A percentile compares a stretch with the other conserved stretches of the same genome.
Conservation (phyloP, 176 grass and related monocot genomes). For the Phoenix dactylifera region DNA sequence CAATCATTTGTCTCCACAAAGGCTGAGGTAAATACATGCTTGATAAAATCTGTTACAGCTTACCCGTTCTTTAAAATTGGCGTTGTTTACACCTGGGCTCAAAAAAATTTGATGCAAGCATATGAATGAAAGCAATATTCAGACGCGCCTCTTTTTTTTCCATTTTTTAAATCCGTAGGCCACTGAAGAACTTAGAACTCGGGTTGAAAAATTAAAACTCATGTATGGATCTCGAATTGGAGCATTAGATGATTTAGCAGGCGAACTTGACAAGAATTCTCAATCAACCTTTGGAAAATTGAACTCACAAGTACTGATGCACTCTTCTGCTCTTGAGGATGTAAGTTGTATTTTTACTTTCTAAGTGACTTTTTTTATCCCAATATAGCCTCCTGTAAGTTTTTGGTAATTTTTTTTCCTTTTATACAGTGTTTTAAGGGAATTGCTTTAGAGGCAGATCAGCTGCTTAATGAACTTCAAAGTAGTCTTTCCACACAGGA, state of each 20-base stretch:
- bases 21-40: slow-evolving; percentile 43
- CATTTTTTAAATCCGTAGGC: slow-evolving; percentile 33
- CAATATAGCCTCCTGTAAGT: too few relatives aligned
- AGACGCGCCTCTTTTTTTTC: slow-evolving; percentile 5
- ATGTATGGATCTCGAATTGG: slow-evolving; percentile 76
- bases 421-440: slow-evolving; percentile 79
- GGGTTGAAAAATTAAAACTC: slow-evolving; percentile 57
- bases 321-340: slow-evolving; percentile 70
- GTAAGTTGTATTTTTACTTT: slow-evolving; percentile 30
- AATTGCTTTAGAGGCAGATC: slow-evolving; percentile 79
- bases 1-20: slow-evolving; percentile 91
- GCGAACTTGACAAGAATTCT: slow-evolving; percentile 90
- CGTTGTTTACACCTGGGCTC: too few relatives aligned
- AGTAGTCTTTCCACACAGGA: slow-evolving; percentile 74
- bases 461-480: slow-evolving; percentile 74
- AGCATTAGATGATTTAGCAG: slow-evolving; percentile 67
- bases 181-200: slow-evolving; percentile 58
- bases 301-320: slow-evolving; percentile 84
- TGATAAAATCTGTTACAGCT: too few relatives aligned
- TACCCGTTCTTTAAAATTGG: too few relatives aligned
- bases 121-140: too few relatives aligned
- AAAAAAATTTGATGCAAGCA: too few relatives aligned
- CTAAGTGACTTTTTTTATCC: too few relatives aligned
- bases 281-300: slow-evolving; percentile 77
- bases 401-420: slow-evolving; percentile 1